These are phyloP conservation scores for Suillus luteus DNA, from an alignment of 768 basidiomycete genomes.

Conservation along the genomic window DNA sequence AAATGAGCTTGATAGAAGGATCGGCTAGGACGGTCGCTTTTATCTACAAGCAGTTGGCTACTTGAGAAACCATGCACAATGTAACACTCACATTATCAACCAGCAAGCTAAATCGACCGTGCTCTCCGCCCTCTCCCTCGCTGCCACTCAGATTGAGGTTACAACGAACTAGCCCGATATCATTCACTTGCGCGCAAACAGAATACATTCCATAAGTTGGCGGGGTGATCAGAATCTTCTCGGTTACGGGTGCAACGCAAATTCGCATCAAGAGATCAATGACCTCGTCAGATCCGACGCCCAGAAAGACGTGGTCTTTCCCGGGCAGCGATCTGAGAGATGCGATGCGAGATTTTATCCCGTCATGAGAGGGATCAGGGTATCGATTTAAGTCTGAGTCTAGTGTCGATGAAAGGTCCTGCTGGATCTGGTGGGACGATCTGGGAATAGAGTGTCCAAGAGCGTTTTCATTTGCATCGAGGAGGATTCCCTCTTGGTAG, in stretches of 20 bases:
- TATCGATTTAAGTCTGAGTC: conserved; percentile 80
- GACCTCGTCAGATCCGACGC: conserved; percentile 96
- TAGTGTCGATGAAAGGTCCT: conserved; percentile 41
- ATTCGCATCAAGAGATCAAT: conserved; percentile 94
- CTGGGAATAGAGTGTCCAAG: conserved; percentile 78
- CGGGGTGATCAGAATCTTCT: conserved; percentile 86
- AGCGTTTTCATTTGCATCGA: conserved; percentile 98
- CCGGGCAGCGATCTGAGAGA: conserved; percentile 67
- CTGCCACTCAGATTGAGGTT: conserved; percentile 61
- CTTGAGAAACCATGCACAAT: conserved; percentile 4
- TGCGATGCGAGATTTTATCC: conserved; percentile 77
- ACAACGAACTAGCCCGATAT: conserved; percentile 79
- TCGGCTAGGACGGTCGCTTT: conserved; percentile 69
- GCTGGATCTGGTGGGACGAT: conserved; percentile 30
- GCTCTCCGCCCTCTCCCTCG: conserved; percentile 72
- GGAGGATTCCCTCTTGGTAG: conserved; percentile 85
- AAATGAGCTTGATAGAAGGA: conserved; percentile 84
- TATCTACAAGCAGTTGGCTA: conserved; percentile 47
- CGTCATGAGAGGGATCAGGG: conserved; percentile 86
- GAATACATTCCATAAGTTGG: conserved; percentile 99
- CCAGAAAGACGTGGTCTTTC: conserved; percentile 78
- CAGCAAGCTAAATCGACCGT: conserved; percentile 70
- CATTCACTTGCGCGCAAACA: conserved; percentile 95
- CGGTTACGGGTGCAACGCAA: conserved; percentile 74
- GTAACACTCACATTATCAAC: conserved; percentile 65